Evolutionary conservation across 2,329 filamentous ascomycete genomes (phyloP).

Genomic region (Sarocladium oryzae): DNA sequence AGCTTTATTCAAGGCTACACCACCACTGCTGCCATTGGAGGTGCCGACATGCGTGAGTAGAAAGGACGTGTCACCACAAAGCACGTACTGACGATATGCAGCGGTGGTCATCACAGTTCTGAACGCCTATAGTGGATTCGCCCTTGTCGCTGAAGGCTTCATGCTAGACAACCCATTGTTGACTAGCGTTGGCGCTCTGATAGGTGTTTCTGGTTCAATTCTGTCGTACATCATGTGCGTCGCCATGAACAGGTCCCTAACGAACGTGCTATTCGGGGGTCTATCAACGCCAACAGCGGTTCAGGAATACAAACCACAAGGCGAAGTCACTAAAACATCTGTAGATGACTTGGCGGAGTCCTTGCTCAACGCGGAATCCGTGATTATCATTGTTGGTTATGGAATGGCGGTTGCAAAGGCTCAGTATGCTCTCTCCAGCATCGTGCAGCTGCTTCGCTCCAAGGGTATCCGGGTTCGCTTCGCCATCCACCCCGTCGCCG

Average conservation of each 20-base stretch:
- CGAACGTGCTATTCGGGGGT: slow-evolving; percentile 83
- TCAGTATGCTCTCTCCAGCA: slow-evolving; percentile 83
- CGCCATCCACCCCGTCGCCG: slow-evolving; percentile 84
- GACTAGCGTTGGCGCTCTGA: slow-evolving; percentile 78
- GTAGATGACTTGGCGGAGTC: slow-evolving; percentile 76
- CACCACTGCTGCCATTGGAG: slow-evolving; percentile 81
- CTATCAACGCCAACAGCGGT: slow-evolving; percentile 39
- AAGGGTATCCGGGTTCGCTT: slow-evolving; percentile 79
- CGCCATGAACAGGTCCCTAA: slow-evolving; percentile 86
- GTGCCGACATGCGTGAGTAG: slow-evolving; percentile 74
- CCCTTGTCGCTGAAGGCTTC: slow-evolving; percentile 81
- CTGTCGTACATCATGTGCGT: slow-evolving; percentile 83
- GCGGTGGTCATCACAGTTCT: slow-evolving; percentile 82
- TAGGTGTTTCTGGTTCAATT: slow-evolving; percentile 83
- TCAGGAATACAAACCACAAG: slow-evolving; percentile 68
- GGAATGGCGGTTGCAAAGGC: slow-evolving; percentile 94
- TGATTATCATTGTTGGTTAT: slow-evolving; percentile 87
- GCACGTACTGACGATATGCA: slow-evolving; percentile 15
- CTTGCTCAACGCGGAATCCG: slow-evolving; percentile 68
- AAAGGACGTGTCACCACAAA: background rate
- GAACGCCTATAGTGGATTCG: slow-evolving; percentile 87
- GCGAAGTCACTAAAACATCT: slow-evolving; percentile 68
- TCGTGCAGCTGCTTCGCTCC: slow-evolving; percentile 65
- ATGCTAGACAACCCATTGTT: slow-evolving; percentile 86
- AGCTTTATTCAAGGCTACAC: slow-evolving; percentile 85